Conservation (phyloP, 2,329 filamentous ascomycete genomes). For the Emmonsia crescens region DNA sequence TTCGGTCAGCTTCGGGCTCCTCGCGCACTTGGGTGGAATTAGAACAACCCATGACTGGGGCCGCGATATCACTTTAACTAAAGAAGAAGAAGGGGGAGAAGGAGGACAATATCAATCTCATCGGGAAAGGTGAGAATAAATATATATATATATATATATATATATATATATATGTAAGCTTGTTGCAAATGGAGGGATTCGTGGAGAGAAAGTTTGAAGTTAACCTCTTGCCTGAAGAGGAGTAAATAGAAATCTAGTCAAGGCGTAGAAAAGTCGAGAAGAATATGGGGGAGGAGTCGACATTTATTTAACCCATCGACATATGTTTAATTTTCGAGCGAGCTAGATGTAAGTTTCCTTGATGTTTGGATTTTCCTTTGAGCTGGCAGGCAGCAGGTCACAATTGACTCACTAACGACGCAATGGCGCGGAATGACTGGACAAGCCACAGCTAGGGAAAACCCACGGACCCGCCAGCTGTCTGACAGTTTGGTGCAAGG, state of each 20-base stretch:
- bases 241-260: not conserved
- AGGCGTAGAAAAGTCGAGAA: not conserved
- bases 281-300: not conserved
- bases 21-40: not conserved
- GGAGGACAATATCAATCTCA: not conserved
- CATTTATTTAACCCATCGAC: not conserved
- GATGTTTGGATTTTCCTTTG: not conserved
- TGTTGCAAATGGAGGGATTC: not conserved
- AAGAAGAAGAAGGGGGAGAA: not conserved
- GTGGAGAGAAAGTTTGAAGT: not conserved
- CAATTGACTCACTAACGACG: not conserved
- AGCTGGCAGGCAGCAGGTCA: not conserved
- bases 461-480: not conserved
- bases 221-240: not conserved
- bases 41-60: conserved; percentile 2
- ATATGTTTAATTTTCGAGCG: not conserved
- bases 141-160: not conserved
- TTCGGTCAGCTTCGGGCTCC: not conserved
- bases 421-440: not conserved
- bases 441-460: no score
- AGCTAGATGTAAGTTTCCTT: not conserved
- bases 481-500: not conserved
- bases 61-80: not conserved
- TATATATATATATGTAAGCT: not conserved
- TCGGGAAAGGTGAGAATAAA: not conserved